Base-by-base conservation (phyloP, 2,329 filamentous ascomycete species). In the Neospermospora avenae region DNA sequence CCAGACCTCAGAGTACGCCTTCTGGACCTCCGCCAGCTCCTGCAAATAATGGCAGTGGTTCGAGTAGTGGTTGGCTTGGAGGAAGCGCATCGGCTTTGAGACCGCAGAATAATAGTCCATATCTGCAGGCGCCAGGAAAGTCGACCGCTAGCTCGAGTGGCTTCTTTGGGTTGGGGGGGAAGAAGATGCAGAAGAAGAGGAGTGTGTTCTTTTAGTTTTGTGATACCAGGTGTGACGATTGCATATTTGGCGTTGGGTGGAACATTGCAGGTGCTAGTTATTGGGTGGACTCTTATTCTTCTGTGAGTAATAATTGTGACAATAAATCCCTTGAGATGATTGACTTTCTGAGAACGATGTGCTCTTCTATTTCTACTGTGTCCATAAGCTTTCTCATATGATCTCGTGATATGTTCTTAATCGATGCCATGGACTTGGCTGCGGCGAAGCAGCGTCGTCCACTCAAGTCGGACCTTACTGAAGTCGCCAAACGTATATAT, bases 131-230 rank as follows among this genome's bases (percentile, higher is more conserved):
- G 4, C 67, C 66, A 16, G 66, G 65, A 4, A 59, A 60, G 53
- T 64, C 52, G 71, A 62, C 76, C 42, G 73, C 74, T 44, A 81
- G 73, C 54, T 77, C 74, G 65, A 81, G 74, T 65, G 77, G 74
- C 52, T 81, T 80, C 71, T 69, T 68, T 72, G 71, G 59, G 42
- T 68, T 68, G 63, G 70, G 75, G 18, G 77, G 73, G 10, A 71
- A 68, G 60, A 73, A 72, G 54, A 42, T 72, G 49, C 59, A 68
- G 55, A 72, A 72, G 65, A 73, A 72, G 64, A 68, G 60, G 55
- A 72, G 69, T 64, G 69, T 71, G 28, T 65, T 63, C 55, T 65
- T 65, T 57, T 64, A 57, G 52, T 22, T 42, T 25, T 59, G 25
- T 52, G 53, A 53, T 42, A 60, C 53, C 53, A 55, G 8, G 39